A percentile compares a stretch with the other conserved stretches of the same genome.
phyloP scores from a whole-genome alignment of 345 rosid genomes.

The Theobroma cacao region DNA sequence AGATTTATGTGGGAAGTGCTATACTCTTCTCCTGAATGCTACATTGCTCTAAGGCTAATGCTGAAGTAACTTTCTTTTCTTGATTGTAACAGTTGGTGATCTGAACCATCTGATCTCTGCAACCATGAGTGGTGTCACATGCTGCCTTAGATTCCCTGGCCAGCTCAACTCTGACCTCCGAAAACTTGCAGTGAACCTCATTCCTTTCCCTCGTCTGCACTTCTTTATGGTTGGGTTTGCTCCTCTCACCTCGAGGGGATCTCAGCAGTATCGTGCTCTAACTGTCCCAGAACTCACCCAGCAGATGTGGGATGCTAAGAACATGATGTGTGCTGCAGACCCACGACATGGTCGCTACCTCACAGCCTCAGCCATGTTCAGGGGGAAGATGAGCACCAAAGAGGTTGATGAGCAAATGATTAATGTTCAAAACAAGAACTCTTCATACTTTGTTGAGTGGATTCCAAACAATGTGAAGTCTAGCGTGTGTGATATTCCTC shows the following conservation, averaged over 20 bases:
- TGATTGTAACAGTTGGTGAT: constrained; percentile 37
- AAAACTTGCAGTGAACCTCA: constrained; percentile 44
- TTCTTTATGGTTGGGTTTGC: constrained; percentile 56
- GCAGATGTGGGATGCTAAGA: constrained; percentile 49
- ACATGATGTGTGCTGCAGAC: constrained; percentile 54
- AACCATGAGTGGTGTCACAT: constrained; percentile 55
- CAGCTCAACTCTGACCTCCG: constrained; percentile 54
- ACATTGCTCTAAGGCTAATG: neutral
- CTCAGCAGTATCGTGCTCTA: constrained; percentile 40
- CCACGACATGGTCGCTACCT: constrained; percentile 49
- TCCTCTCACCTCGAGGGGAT: constrained; percentile 46
- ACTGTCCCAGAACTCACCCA: constrained; percentile 44
- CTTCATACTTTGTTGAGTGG: constrained; percentile 32
- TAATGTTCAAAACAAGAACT: constrained; percentile 36
- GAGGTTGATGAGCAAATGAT: constrained; percentile 34
- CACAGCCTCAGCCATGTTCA: constrained; percentile 46
- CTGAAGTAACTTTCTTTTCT: neutral
- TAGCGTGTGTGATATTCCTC: constrained; percentile 34
- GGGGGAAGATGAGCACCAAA: constrained; percentile 32
- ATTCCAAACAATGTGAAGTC: constrained; percentile 35
- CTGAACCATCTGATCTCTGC: constrained; percentile 50
- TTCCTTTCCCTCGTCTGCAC: constrained; percentile 49
- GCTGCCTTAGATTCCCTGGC: constrained; percentile 57
- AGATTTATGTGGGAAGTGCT: neutral
- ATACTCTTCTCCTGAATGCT: neutral